Base-by-base conservation (phyloP, 257 asterid species). In the Dorcoceras hygrometricum region DNA sequence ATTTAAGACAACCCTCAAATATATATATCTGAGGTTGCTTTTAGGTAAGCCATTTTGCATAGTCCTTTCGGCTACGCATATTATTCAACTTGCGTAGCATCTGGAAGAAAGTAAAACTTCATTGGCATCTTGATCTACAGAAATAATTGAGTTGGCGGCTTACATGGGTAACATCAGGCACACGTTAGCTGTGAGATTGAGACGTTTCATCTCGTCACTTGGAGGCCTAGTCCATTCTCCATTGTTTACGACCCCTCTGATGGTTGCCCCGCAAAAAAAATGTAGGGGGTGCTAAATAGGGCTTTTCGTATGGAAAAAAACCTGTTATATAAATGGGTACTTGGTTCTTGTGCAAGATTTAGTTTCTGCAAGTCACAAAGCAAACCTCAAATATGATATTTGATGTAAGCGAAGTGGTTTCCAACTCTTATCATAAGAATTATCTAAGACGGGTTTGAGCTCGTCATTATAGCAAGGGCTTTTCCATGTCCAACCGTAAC, bases 1-100 rank as follows among this genome's bases (percentile, higher is more conserved):
- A 79, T 75, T 86, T 31, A 79, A 75, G 85, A 78, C 78, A 25
- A 71, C 83, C 73, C 29, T 92, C 74, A 79, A 64, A 69, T 80
- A 82, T 68, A 23, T 84, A 32, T 87, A 80, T 53, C 57, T 87
- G 56, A 76, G 81, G 77, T 71, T 89, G 56, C 76, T 81, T 34
- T 75, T 89, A 19, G 96, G 97, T 91, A 79, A 85, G 81, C 36
- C 36, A 32, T 63, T 61, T 34, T 51, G 18, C 48, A 10, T 39
- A 8, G 23, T 51, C 20, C 16, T 43, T 4, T 14, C 7, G 19
- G 7, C 19, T 60, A 36, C 29, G 28, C 58, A 39, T 60, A 19
- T 24, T 22, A 11, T 58, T 26, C 36, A 60, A 23, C 9, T 65
- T 26, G 11, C 64, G 59, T 16, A 39, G 39, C 10, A 63, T 57